Evolutionary conservation across 805 yeast species (phyloP).

Genomic region (Candida boidinii): DNA sequence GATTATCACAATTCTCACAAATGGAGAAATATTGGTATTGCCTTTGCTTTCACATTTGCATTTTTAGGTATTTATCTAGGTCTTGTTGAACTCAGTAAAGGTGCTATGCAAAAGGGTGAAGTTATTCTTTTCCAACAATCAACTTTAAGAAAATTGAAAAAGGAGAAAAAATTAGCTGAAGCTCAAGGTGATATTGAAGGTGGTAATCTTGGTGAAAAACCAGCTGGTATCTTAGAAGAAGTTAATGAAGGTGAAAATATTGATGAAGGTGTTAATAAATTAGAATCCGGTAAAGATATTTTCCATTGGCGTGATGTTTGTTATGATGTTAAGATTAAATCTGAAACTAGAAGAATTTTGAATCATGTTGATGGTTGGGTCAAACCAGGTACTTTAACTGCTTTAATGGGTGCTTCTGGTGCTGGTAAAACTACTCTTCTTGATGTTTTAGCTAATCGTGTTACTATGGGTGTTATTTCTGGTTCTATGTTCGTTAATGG

Average conservation of each 20-base stretch:
- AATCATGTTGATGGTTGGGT: slow-evolving; percentile 74
- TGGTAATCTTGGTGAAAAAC: slow-evolving; percentile 15
- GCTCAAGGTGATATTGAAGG: slow-evolving; percentile 20
- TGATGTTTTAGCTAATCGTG: slow-evolving; percentile 45
- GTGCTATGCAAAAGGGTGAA: slow-evolving; percentile 61
- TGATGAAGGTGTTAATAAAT: slow-evolving; percentile 20
- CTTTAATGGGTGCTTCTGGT: slow-evolving; percentile 61
- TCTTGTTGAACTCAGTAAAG: slow-evolving; percentile 45
- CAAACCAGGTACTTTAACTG: slow-evolving; percentile 75
- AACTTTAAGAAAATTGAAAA: slow-evolving; percentile 35
- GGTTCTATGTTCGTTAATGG: slow-evolving; percentile 56
- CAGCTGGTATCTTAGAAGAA: slow-evolving; percentile 16
- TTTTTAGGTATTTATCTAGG: slow-evolving; percentile 44
- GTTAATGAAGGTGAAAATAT: slow-evolving; percentile 15
- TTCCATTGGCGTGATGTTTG: slow-evolving; percentile 76
- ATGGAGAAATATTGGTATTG: slow-evolving; percentile 75
- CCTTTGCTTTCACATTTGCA: slow-evolving; percentile 41
- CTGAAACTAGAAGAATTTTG: slow-evolving; percentile 51
- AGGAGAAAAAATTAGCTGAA: slow-evolving; percentile 23
- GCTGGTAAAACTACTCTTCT: slow-evolving; percentile 54
- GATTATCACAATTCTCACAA: slow-evolving; percentile 44
- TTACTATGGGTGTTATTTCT: slow-evolving; percentile 46
- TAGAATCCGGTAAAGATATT: slow-evolving; percentile 34
- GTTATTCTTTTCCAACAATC: slow-evolving; percentile 43
- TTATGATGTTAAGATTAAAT: slow-evolving; percentile 58